These are phyloP conservation scores for Pleurotus tuber-regium DNA, from an alignment of 768 basidiomycete genomes.

Conservation along the genomic window DNA sequence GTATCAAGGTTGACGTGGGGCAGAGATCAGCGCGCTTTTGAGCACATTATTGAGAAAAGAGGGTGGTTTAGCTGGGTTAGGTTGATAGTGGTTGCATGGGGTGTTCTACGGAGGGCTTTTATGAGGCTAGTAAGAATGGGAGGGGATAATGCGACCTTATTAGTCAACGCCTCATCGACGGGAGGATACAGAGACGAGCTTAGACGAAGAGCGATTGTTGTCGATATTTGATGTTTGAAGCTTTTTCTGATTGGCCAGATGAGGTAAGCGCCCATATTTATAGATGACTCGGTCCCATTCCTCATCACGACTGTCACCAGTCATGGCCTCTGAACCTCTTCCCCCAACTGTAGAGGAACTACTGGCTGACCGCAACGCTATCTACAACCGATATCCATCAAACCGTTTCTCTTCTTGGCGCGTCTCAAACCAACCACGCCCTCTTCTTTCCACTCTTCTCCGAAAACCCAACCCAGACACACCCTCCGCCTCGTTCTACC, in stretches of 20 bases:
- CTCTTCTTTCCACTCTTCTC: background rate
- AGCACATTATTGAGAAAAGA: background rate
- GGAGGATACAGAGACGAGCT: background rate
- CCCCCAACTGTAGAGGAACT: background rate
- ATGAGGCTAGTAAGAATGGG: background rate
- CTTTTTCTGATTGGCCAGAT: background rate
- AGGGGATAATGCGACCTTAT: background rate
- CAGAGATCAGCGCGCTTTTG: slow-evolving; percentile 16
- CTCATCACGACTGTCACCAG: background rate
- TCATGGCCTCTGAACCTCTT: background rate
- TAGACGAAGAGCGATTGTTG: background rate
- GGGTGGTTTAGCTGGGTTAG: background rate
- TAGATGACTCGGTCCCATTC: background rate
- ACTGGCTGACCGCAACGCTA: background rate
- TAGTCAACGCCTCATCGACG: background rate
- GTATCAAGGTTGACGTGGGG: slow-evolving; percentile 30
- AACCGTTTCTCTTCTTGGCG: background rate
- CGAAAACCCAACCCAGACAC: slow-evolving; percentile 12
- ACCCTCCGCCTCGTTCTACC: slow-evolving; percentile 21
- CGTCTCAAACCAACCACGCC: background rate
- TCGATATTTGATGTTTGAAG: background rate
- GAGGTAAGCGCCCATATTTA: background rate
- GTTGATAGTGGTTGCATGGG: background rate
- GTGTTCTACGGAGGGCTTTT: background rate
- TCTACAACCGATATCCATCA: background rate